Percentiles rank a stretch among this genome's conserved stretches.
These are phyloP conservation scores for Ceratocystis alfenasii DNA, from an alignment of 2,329 filamentous ascomycete species.

Conservation along the genomic window DNA sequence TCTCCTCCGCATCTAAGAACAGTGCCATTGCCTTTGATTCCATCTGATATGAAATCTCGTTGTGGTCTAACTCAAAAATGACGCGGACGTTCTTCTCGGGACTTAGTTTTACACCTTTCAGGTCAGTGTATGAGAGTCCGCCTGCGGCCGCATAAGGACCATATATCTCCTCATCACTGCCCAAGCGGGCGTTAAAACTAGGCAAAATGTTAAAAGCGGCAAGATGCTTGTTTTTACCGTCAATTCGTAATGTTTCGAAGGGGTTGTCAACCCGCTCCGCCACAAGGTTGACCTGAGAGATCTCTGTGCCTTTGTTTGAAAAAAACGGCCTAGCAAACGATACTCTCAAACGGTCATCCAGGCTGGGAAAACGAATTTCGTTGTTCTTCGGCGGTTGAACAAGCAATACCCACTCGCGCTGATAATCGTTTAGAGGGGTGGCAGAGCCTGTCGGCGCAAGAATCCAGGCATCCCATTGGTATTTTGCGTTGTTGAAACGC, in stretches of 20 bases:
- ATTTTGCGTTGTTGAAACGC: conserved; percentile 16
- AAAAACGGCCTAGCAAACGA: conserved; percentile 2
- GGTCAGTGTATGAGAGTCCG: neutral
- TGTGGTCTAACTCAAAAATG: conserved; percentile 13
- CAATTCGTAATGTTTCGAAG: conserved; percentile 14
- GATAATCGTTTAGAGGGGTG: conserved; percentile 8
- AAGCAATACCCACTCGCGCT: conserved; percentile 20
- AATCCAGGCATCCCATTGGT: conserved; percentile 20
- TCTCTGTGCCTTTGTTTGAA: neutral
- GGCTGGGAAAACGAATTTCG: conserved; percentile 16
- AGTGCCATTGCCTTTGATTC: conserved; percentile 20
- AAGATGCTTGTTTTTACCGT: neutral
- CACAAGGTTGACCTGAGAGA: neutral
- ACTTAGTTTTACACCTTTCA: neutral
- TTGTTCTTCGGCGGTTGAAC: conserved; percentile 10
- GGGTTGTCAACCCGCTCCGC: conserved; percentile 19
- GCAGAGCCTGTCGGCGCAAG: conserved; percentile 9
- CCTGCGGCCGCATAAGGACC: neutral
- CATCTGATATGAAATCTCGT: conserved; percentile 14
- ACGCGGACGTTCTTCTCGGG: conserved; percentile 4
- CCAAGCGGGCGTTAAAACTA: neutral
- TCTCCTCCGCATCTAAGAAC: conserved; percentile 13
- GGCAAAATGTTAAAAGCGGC: conserved; percentile 20
- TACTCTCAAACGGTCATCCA: conserved; percentile 15
- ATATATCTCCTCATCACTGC: conserved; percentile 8